A percentile compares a stretch with the other conserved stretches of the same genome.
phyloP scores from a whole-genome alignment of 2,329 filamentous ascomycete species.

The Aspergillus carbonarius region DNA sequence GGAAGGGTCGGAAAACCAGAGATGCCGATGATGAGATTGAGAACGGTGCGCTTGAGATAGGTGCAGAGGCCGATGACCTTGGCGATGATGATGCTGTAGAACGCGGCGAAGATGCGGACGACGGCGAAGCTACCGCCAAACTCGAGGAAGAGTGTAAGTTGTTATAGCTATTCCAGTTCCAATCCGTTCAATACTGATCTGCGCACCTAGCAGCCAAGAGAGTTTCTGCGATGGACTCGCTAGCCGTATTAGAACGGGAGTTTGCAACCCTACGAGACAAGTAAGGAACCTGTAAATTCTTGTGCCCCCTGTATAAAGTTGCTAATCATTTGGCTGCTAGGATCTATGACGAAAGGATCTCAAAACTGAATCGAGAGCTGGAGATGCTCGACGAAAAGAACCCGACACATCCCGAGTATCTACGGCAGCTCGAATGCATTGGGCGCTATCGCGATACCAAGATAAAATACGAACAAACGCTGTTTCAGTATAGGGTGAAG shows the following conservation, averaged over 20 bases:
- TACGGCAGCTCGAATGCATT: slow-evolving; percentile 85
- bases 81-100: slow-evolving; percentile 53
- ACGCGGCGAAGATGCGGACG: slow-evolving; percentile 47
- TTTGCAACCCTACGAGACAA: slow-evolving; percentile 78
- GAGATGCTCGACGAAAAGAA: slow-evolving; percentile 58
- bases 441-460: slow-evolving; percentile 80
- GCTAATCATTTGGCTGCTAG: slow-evolving; percentile 48
- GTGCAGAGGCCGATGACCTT: slow-evolving; percentile 47
- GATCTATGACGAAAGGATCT: slow-evolving; percentile 83
- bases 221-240: slow-evolving; percentile 73
- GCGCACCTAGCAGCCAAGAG: slow-evolving; percentile 68
- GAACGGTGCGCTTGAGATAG: slow-evolving; percentile 40
- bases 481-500: slow-evolving; percentile 71
- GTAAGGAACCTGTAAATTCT: slow-evolving; percentile 34
- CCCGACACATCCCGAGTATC: slow-evolving; percentile 81
- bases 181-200: slow-evolving; percentile 4
- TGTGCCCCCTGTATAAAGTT: background rate
- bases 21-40: slow-evolving; percentile 40
- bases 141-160: slow-evolving; percentile 53
- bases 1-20: slow-evolving; percentile 44
- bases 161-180: background rate
- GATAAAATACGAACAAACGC: slow-evolving; percentile 70
- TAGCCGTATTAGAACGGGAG: slow-evolving; percentile 79
- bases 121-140: slow-evolving; percentile 47
- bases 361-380: slow-evolving; percentile 70